A percentile compares a stretch with the other conserved stretches of the same genome.
Evolutionary conservation across 2,329 filamentous ascomycete genomes (phyloP).

Genomic region (Cordyceps sp.): DNA sequence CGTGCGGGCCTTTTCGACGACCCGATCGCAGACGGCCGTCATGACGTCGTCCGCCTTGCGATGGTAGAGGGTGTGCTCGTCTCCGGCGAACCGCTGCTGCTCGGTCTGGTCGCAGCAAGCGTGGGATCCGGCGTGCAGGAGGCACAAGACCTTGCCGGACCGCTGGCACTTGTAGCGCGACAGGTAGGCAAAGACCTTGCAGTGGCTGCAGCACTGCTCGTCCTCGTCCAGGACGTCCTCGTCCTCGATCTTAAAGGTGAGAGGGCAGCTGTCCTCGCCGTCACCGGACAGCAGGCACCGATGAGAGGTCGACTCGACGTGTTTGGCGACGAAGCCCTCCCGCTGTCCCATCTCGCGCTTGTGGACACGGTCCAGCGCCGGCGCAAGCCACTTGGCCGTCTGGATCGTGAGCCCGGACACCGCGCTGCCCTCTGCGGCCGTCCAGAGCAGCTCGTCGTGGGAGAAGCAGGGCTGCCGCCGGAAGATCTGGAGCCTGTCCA

Average conservation of each 20-base stretch:
- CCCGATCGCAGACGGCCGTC: slow-evolving; percentile 49
- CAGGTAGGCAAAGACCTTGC: slow-evolving; percentile 82
- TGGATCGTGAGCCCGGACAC: slow-evolving; percentile 53
- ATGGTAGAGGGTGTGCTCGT: slow-evolving; percentile 60
- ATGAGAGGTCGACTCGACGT: slow-evolving; percentile 38
- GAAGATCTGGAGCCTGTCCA: slow-evolving; percentile 74
- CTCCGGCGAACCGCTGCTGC: slow-evolving; percentile 48
- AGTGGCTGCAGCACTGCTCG: slow-evolving; percentile 82
- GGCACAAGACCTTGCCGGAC: slow-evolving; percentile 66
- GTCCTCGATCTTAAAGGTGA: slow-evolving; percentile 50
- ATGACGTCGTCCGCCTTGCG: slow-evolving; percentile 62
- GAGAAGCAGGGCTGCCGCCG: slow-evolving; percentile 91
- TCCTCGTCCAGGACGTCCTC: slow-evolving; percentile 76
- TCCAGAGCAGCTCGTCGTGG: slow-evolving; percentile 86
- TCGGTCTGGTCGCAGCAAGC: slow-evolving; percentile 63
- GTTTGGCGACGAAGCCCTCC: slow-evolving; percentile 48
- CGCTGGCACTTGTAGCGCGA: slow-evolving; percentile 78
- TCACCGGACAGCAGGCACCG: slow-evolving; percentile 28
- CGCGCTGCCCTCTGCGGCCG: slow-evolving; percentile 65
- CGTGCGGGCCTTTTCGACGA: slow-evolving; percentile 70
- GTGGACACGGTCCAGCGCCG: slow-evolving; percentile 65
- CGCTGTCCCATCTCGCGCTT: slow-evolving; percentile 56
- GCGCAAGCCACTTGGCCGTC: slow-evolving; percentile 87
- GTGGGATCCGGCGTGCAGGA: slow-evolving; percentile 63
- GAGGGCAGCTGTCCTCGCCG: slow-evolving; percentile 34